phyloP scores from a whole-genome alignment of 352 stramenopile genomes.

The Phytophthora litchii region DNA sequence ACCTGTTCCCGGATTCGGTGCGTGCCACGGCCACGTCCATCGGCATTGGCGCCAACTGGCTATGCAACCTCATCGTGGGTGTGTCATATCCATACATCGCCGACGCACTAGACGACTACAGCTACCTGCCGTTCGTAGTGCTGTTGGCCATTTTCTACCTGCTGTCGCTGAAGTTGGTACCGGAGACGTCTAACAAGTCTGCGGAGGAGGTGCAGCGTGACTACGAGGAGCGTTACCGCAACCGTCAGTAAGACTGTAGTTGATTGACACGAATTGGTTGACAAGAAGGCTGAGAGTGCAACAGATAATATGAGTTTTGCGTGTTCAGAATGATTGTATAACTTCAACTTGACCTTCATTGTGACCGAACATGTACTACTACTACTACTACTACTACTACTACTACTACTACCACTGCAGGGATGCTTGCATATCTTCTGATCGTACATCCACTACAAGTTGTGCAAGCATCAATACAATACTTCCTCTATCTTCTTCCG shows the following conservation, averaged over 20 bases:
- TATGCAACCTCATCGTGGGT: conserved; percentile 55
- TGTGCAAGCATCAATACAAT: no score
- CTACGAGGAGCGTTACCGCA: conserved; percentile 28
- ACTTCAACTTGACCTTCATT: background rate
- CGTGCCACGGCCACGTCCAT: conserved; percentile 38
- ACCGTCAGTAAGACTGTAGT: conserved; percentile 6
- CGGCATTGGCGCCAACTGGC: conserved; percentile 53
- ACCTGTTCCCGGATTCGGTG: conserved; percentile 27
- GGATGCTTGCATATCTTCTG: no score
- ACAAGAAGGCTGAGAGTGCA: no score
- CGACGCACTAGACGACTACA: conserved; percentile 41
- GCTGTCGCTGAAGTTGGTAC: conserved; percentile 44
- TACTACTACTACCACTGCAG: no score
- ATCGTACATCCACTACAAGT: no score
- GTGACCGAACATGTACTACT: no score
- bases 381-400: no score
- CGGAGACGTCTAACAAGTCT: conserved; percentile 62
- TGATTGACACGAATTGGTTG: no score
- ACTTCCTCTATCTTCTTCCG: no score
- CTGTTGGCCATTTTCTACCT: conserved; percentile 45
- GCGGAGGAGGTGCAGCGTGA: conserved; percentile 55
- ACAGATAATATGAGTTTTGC: background rate
- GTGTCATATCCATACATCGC: conserved; percentile 58
- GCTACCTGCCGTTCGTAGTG: conserved; percentile 56
- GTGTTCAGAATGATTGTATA: background rate